Conservation (phyloP, 768 basidiomycete species). For the Hirschioporus abietinus region DNA sequence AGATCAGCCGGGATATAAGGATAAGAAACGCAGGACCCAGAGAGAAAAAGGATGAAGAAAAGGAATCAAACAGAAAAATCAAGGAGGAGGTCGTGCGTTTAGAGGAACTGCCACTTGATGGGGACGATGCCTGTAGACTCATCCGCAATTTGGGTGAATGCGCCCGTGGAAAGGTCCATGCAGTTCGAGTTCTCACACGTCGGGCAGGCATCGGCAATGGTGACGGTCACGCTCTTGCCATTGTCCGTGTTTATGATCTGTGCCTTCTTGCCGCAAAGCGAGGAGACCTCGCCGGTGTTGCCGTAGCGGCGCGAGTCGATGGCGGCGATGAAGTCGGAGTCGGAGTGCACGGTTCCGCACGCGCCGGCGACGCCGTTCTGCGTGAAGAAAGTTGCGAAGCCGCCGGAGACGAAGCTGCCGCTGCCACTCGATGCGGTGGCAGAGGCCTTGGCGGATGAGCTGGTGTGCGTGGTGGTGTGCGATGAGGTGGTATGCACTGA, state of each 20-base stretch:
- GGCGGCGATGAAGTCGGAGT: constrained; percentile 56
- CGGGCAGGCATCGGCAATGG: constrained; percentile 78
- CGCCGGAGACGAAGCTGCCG: constrained; percentile 8
- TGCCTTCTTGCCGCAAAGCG: constrained; percentile 62
- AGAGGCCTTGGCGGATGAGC: constrained; percentile 7
- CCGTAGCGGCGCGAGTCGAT: constrained; percentile 56
- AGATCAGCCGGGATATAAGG: background rate
- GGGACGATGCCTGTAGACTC: constrained; percentile 46
- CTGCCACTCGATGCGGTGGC: constrained; percentile 11
- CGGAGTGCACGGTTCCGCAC: constrained; percentile 60
- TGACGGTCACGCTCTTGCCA: constrained; percentile 54
- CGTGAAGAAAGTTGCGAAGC: constrained; percentile 54
- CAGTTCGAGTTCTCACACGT: constrained; percentile 62
- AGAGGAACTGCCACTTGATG: constrained; percentile 37
- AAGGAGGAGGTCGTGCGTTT: background rate
- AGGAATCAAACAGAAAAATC: background rate
- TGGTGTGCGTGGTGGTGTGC: constrained; percentile 14
- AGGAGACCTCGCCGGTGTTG: constrained; percentile 37
- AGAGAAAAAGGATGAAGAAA: background rate
- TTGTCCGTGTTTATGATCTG: constrained; percentile 56
- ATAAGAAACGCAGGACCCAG: background rate
- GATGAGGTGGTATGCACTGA: constrained; percentile 9
- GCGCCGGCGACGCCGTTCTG: constrained; percentile 74
- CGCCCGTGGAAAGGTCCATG: constrained; percentile 67
- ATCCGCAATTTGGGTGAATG: constrained; percentile 56